Conservation (phyloP, 345 rosid genomes). For the Eucalyptus albens region DNA sequence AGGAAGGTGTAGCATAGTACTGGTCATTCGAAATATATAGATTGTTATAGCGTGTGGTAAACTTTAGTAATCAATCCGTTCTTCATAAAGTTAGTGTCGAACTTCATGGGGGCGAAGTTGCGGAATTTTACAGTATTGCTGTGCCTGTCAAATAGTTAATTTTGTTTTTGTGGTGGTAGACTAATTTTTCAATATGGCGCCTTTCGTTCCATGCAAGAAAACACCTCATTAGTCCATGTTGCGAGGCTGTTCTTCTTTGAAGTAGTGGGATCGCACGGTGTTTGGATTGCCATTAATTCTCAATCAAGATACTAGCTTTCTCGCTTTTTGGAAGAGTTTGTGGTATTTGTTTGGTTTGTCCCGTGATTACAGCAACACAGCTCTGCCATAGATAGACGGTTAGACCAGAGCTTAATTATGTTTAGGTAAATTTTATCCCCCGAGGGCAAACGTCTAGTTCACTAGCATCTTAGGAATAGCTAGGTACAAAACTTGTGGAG, state of each 20-base stretch:
- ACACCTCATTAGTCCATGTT: too few relatives aligned
- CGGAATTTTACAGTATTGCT: not conserved
- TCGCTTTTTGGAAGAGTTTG: not conserved
- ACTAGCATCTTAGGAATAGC: not conserved
- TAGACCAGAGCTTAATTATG: not conserved
- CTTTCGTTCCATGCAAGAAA: not conserved
- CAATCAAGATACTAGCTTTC: not conserved
- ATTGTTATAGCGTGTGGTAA: not conserved
- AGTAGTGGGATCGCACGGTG: not conserved
- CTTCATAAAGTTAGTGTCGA: not conserved
- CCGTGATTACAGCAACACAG: not conserved
- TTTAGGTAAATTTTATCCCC: not conserved
- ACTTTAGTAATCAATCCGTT: not conserved
- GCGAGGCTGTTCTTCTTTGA: not conserved
- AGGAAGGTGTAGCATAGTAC: not conserved
- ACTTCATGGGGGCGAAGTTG: not conserved
- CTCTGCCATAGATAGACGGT: not conserved
- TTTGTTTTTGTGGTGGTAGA: not conserved
- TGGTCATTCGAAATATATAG: not conserved
- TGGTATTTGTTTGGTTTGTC: not conserved
- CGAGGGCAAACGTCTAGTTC: not conserved
- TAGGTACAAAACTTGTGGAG: not conserved
- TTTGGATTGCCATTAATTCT: not conserved
- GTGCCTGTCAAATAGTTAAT: not conserved
- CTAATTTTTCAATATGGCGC: not conserved